Percentiles rank a stretch among this genome's conserved stretches.
phyloP scores from a whole-genome alignment of 2,329 filamentous ascomycete genomes.

The Myriosclerotinia scirpicola region DNA sequence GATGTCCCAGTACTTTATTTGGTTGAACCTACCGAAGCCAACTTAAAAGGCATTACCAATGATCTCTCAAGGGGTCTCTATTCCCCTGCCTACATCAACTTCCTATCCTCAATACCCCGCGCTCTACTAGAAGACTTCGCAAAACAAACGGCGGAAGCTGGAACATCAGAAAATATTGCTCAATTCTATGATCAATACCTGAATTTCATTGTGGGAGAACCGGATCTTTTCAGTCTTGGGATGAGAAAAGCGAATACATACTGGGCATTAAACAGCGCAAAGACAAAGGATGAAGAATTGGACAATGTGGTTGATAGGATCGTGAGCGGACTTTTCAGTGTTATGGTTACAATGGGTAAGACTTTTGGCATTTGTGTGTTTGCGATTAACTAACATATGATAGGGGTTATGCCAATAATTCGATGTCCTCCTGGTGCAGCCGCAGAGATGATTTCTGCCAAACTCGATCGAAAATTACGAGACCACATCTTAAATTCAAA shows the following conservation, averaged over 20 bases:
- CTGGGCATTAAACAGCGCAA: slow-evolving; percentile 92
- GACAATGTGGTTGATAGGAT: slow-evolving; percentile 86
- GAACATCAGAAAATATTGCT: slow-evolving; percentile 84
- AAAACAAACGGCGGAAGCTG: slow-evolving; percentile 77
- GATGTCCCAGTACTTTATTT: slow-evolving; percentile 96
- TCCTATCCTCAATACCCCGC: slow-evolving; percentile 88
- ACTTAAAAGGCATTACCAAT: slow-evolving; percentile 77
- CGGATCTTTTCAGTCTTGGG: slow-evolving; percentile 90
- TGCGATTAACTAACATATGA: slow-evolving; percentile 34
- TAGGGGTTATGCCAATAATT: slow-evolving; percentile 90
- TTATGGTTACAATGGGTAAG: slow-evolving; percentile 95
- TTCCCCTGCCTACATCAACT: slow-evolving; percentile 93
- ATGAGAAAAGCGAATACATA: slow-evolving; percentile 91
- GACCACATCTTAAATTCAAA: slow-evolving; percentile 98
- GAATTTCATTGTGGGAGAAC: slow-evolving; percentile 95
- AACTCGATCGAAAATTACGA: slow-evolving; percentile 90
- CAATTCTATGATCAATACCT: slow-evolving; percentile 96
- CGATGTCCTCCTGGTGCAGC: slow-evolving; percentile 89
- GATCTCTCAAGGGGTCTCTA: slow-evolving; percentile 89
- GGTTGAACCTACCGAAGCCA: slow-evolving; percentile 81
- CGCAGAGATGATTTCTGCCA: slow-evolving; percentile 90
- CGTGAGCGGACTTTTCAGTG: slow-evolving; percentile 94
- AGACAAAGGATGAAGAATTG: slow-evolving; percentile 85
- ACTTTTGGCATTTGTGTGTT: slow-evolving; percentile 10
- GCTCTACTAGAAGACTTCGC: slow-evolving; percentile 94